Evolutionary conservation across 306 rosid genomes (phyloP).

Genomic region (Gastrolobium villosum): DNA sequence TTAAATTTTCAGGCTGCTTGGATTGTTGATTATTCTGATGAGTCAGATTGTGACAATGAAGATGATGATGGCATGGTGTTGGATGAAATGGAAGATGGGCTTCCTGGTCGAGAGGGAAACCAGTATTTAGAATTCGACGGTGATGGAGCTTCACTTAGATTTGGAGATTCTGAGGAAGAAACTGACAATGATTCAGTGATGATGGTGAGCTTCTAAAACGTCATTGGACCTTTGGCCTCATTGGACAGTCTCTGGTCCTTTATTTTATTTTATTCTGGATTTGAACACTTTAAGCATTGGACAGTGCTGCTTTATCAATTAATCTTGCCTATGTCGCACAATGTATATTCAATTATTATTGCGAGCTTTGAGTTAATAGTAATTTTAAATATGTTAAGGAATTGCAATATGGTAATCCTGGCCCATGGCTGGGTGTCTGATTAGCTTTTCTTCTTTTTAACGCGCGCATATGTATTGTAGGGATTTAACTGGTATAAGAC

Average conservation of each 20-base stretch:
- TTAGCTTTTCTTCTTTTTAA: conserved; percentile 15
- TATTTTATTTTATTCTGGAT: neutral
- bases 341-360: conserved; percentile 10
- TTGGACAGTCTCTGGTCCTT: conserved; percentile 9
- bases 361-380: neutral
- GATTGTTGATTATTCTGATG: conserved; percentile 79
- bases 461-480: neutral
- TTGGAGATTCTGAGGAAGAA: conserved; percentile 81
- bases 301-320: conserved; percentile 12
- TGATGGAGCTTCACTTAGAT: conserved; percentile 69
- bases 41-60: conserved; percentile 60
- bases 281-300: conserved; percentile 10
- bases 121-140: conserved; percentile 65
- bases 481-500: neutral
- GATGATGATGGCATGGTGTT: conserved; percentile 77
- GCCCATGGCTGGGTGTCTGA: neutral
- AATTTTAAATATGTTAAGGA: conserved; percentile 29
- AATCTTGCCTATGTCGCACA: conserved; percentile 3
- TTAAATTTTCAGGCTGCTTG: conserved; percentile 80
- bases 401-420: conserved; percentile 18
- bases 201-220: conserved; percentile 72
- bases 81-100: conserved; percentile 61
- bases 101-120: conserved; percentile 57
- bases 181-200: conserved; percentile 84
- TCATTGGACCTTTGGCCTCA: neutral